Evolutionary conservation across 805 yeast genomes (phyloP), one percentile per base, ranked within the genome.

Genomic region (Candida montana): DNA sequence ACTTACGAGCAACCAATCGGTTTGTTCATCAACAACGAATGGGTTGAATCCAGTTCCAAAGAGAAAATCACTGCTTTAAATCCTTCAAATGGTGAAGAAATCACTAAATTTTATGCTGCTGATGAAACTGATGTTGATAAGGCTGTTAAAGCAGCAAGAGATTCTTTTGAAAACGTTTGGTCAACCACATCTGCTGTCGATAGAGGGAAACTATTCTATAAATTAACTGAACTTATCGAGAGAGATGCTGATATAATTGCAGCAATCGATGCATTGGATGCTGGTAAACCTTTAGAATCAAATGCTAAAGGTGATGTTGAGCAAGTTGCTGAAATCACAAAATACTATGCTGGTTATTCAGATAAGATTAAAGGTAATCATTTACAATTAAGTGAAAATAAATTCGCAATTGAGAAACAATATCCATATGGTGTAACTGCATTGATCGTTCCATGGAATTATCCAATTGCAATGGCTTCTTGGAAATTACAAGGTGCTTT

Each of bases 1-100:
- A 64, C 69, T 19, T 83, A 82, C 57, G 69, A 74, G 37, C 95
- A 85, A 67, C 96, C 96, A 53, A 79, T 83, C 10, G 96, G 96
- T 39, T 67, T 90, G 52, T 91, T 86, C 72, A 89, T 91, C 63
- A 83, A 87, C 69, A 86, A 86, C 63, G 88, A 86, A 62, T 89
- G 83, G 57, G 79, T 83, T 37, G 54, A 65, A 32, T 72, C 85
- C 8, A 91, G 90, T 47, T 74, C 74, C 40, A 74, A 72, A 40
- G 68, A 74, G 51, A 74, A 76, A 11, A 67, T 83, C 45, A 58
- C 66, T 5, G 71, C 71, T 4, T 71, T 72, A 31, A 65, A 71
- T 40, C 85, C 85, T 37, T 65, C 81, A 7, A 80, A 86, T 15
- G 85, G 77, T 49, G 77, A 79, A 54, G 67, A 65, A 29, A 72